These are phyloP conservation scores for Pythium diclinum DNA, from an alignment of 352 stramenopile genomes.

Conservation along the genomic window DNA sequence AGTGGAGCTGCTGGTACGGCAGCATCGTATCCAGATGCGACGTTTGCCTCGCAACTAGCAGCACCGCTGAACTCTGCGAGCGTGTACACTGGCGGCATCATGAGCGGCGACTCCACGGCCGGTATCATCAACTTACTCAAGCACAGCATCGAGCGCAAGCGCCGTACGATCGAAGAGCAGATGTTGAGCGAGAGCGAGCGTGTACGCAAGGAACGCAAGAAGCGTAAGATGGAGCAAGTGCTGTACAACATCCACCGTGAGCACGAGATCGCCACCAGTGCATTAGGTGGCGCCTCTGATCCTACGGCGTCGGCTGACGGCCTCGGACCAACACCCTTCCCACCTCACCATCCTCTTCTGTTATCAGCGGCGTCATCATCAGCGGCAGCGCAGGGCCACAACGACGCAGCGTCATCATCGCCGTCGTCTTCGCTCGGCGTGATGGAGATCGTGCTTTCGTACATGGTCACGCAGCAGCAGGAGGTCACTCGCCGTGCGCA, in stretches of 20 bases:
- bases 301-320: not conserved
- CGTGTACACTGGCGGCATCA: conserved; percentile 1
- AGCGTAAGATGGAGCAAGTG: conserved; percentile 56
- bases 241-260: conserved; percentile 51
- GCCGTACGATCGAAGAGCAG: conserved; percentile 42
- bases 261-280: conserved; percentile 22
- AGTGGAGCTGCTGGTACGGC: not conserved
- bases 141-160: conserved; percentile 54
- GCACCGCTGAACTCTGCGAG: not conserved
- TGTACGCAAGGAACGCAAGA: conserved; percentile 56
- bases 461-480: conserved; percentile 49
- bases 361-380: not conserved
- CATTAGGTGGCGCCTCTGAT: not conserved
- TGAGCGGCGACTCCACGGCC: conserved; percentile 25
- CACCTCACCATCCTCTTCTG: not conserved
- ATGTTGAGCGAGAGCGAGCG: conserved; percentile 52
- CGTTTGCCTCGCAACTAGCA: not conserved
- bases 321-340: not conserved
- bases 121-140: conserved; percentile 51
- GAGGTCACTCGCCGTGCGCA: conserved; percentile 37
- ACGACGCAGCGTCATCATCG: conserved; percentile 2
- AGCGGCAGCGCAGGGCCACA: not conserved
- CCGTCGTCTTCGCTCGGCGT: conserved; percentile 22
- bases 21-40: not conserved
- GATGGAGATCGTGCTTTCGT: conserved; percentile 53